phyloP scores from a whole-genome alignment of 2,329 filamentous ascomycete species.

The Blastomyces percursus region DNA sequence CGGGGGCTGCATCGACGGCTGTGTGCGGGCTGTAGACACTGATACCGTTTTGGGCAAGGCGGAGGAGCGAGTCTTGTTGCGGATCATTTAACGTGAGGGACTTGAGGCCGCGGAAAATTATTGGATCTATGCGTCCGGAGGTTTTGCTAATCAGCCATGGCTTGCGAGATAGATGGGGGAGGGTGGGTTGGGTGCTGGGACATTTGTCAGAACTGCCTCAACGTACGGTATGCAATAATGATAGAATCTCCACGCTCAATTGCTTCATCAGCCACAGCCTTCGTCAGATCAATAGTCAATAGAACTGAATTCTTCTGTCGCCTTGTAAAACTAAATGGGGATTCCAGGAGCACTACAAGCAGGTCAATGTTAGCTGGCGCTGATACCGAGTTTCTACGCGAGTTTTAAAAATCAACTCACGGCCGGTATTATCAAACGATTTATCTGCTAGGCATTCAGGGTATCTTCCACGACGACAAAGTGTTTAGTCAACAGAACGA shows the following conservation, averaged over 20 bases:
- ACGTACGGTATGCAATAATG: slow-evolving; percentile 77
- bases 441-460: slow-evolving; percentile 81
- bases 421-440: slow-evolving; percentile 91
- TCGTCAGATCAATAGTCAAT: slow-evolving; percentile 83
- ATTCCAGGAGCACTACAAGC: slow-evolving; percentile 53
- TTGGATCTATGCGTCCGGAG: slow-evolving; percentile 56
- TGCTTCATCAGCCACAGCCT: slow-evolving; percentile 79
- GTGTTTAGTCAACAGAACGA: slow-evolving; percentile 1
- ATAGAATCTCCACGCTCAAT: slow-evolving; percentile 64
- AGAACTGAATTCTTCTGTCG: slow-evolving; percentile 57
- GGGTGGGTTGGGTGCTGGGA: neutral
- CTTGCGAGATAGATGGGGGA: neutral
- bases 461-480: slow-evolving; percentile 48
- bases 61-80: slow-evolving; percentile 75
- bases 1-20: slow-evolving; percentile 74
- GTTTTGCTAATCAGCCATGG: neutral
- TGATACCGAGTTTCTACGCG: neutral
- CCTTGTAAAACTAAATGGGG: slow-evolving; percentile 48
- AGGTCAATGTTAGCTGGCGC: neutral
- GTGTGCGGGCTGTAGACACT: slow-evolving; percentile 96
- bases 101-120: slow-evolving; percentile 91
- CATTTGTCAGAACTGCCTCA: slow-evolving; percentile 8
- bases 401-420: slow-evolving; percentile 28
- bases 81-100: slow-evolving; percentile 72
- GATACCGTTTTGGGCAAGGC: slow-evolving; percentile 73